phyloP scores from a whole-genome alignment of 1,139 yeast species.

The Zygoascus hellenicus region DNA sequence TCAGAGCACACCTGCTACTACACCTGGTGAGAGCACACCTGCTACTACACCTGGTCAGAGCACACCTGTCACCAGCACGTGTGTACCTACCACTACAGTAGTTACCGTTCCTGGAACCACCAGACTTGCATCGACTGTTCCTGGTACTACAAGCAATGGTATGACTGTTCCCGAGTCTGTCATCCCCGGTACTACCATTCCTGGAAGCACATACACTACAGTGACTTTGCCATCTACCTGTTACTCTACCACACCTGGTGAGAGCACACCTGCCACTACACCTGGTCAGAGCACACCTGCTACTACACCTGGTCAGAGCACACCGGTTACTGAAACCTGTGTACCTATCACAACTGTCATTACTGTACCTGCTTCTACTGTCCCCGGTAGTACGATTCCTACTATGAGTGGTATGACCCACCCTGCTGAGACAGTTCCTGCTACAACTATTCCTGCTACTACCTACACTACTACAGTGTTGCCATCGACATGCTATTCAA shows the following conservation, averaged over 20 bases:
- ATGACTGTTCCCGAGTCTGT: constrained; percentile 4
- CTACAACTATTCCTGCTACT: constrained; percentile 5
- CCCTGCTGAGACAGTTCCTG: constrained; percentile 6
- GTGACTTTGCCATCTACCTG: background rate
- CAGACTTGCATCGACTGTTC: constrained; percentile 8
- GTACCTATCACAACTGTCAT: constrained; percentile 15
- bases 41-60: constrained; percentile 12
- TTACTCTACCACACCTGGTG: constrained; percentile 9
- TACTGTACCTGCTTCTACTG: constrained; percentile 12
- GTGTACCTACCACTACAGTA: constrained; percentile 14
- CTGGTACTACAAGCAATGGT: background rate
- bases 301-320: constrained; percentile 14
- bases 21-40: constrained; percentile 8
- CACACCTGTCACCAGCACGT: constrained; percentile 17
- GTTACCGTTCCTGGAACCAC: constrained; percentile 12
- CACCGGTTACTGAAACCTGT: constrained; percentile 18
- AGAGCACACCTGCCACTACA: constrained; percentile 18
- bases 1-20: background rate
- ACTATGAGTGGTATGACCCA: too few relatives aligned
- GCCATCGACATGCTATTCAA: background rate
- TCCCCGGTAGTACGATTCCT: constrained; percentile 3
- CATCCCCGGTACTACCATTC: constrained; percentile 1
- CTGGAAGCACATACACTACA: background rate
- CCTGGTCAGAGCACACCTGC: constrained; percentile 1
- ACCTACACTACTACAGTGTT: background rate